Evolutionary conservation across 331 rosid species (phyloP).

Genomic region (Rosa hybrid): DNA sequence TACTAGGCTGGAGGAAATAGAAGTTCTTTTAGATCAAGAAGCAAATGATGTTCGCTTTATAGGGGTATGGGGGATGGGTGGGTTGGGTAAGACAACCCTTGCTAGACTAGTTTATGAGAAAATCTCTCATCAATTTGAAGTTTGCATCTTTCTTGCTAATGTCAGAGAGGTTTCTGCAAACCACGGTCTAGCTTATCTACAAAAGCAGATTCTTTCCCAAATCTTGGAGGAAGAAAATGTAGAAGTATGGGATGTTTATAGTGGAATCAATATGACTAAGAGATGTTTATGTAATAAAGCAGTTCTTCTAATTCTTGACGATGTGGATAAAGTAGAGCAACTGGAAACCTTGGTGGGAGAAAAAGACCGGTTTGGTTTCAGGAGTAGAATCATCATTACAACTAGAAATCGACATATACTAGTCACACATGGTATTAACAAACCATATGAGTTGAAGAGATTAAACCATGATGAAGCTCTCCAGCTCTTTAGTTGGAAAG

Average conservation of each 20-base stretch:
- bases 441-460: background rate
- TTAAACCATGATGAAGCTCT: background rate
- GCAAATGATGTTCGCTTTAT: conserved; percentile 21
- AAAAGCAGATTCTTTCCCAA: conserved; percentile 11
- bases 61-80: conserved; percentile 35
- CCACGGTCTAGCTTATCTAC: background rate
- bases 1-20: background rate
- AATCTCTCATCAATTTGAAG: conserved; percentile 11
- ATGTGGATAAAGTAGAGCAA: conserved; percentile 18
- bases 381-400: conserved; percentile 26
- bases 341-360: conserved; percentile 11
- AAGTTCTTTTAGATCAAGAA: conserved; percentile 9
- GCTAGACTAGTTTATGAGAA: conserved; percentile 16
- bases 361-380: conserved; percentile 7
- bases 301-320: conserved; percentile 23
- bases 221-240: background rate
- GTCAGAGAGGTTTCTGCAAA: conserved; percentile 1
- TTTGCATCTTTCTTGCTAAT: conserved; percentile 21
- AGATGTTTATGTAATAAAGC: background rate
- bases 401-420: conserved; percentile 17
- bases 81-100: conserved; percentile 27
- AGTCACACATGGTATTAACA: conserved; percentile 7
- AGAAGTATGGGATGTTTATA: background rate
- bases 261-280: background rate
- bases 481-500: conserved; percentile 18